Evolutionary conservation across 2,329 filamentous ascomycete species (phyloP), one percentile per base, ranked within the genome.

Genomic region (Neofusicoccum umdonicola): DNA sequence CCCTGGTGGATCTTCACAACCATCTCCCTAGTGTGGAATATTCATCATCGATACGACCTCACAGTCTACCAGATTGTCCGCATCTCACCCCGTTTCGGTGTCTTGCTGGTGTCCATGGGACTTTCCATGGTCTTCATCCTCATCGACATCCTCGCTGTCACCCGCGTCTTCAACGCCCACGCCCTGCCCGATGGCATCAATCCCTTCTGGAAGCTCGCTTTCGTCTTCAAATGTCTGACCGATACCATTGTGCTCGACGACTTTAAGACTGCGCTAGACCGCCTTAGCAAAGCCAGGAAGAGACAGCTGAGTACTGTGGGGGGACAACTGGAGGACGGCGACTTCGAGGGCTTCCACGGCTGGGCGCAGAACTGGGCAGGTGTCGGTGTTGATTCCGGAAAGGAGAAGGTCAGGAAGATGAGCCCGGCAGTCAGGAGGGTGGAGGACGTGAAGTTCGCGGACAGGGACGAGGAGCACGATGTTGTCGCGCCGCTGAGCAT

Each of bases 1-100:
- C 87, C 87, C 0, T 90, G 87, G 87, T 90, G 87, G 87, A 82
- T 90, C 17, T 87, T 87, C 68, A 88, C 87, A 0, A 84, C 83
- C 1, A 69, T 82, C 66, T 85, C 80, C 22, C 78, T 90, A 3
- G 84, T 89, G 72, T 88, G 83, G 78, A 86, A 87, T 51, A 88
- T 89, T 71, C 86, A 85, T 65, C 81, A 79, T 34, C 82, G 85
- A 48, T 90, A 90, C 73, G 83, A 86, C 52, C 84, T 89, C 67
- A 80, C 81, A 2, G 74, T 86, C 37, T 70, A 80, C 50, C 85
- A 89, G 65, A 82, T 90, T 22, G 77, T 89, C 58, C 78, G 80
- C 4, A 83, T 87, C 6, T 88, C 85, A 2, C 87, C 87, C 1
- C 85, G 87, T 3, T 90, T 90, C 67, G 87, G 83, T 12, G 79